phyloP scores from a whole-genome alignment of 371 early-diverging fungal genomes.

The Circinella minor region DNA sequence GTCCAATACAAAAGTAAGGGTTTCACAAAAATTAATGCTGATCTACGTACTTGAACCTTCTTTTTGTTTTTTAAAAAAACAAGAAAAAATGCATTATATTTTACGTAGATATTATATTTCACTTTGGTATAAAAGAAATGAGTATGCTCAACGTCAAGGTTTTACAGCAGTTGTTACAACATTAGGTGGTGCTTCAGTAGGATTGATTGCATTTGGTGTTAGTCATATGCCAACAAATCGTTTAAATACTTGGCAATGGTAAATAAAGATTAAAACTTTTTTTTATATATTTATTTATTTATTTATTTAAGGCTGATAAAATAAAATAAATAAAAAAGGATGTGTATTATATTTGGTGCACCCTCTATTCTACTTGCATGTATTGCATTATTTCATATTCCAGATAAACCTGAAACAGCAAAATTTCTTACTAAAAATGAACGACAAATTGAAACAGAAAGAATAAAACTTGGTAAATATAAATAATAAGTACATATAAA shows the following conservation, averaged over 20 bases:
- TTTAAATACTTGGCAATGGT: slow-evolving; percentile 47
- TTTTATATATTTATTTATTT: background rate
- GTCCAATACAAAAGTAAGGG: slow-evolving; percentile 3
- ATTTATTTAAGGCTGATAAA: too few relatives aligned
- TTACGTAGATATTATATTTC: slow-evolving; percentile 33
- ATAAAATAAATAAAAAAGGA: too few relatives aligned
- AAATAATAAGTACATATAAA: too few relatives aligned
- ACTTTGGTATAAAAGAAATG: slow-evolving; percentile 45
- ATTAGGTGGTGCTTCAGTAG: slow-evolving; percentile 44
- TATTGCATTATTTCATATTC: slow-evolving; percentile 47
- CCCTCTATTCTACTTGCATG: slow-evolving; percentile 44
- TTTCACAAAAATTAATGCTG: background rate
- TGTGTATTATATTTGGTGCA: slow-evolving; percentile 58
- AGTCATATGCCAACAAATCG: slow-evolving; percentile 29
- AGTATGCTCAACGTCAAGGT: slow-evolving; percentile 42
- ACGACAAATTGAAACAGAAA: slow-evolving; percentile 37
- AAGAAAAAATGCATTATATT: background rate
- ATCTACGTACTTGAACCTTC: too few relatives aligned
- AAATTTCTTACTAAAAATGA: slow-evolving; percentile 60
- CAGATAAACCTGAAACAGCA: slow-evolving; percentile 61
- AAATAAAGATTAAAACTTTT: background rate
- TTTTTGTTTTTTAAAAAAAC: too few relatives aligned
- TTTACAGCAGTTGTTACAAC: slow-evolving; percentile 44
- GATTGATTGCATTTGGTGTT: slow-evolving; percentile 41
- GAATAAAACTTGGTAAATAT: slow-evolving; percentile 19